Base-by-base conservation (phyloP, 257 asterid species). In the Leptodermis oblonga region DNA sequence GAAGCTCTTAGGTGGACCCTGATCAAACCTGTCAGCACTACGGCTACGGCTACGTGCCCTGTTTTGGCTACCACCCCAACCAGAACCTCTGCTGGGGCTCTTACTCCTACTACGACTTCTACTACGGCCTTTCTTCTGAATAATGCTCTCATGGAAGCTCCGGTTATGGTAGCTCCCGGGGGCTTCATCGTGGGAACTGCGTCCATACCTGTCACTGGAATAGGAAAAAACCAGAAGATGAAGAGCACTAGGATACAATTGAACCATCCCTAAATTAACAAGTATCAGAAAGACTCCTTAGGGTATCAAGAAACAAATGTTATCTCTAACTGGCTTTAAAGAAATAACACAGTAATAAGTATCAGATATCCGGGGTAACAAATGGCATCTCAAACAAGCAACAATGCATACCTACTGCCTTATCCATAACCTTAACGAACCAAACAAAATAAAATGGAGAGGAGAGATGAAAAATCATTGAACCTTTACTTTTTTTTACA, bases 21-120 rank as follows among this genome's bases (percentile, higher is more conserved):
- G 77, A 43, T 73, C 77, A 65, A 80, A 85, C 80, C 93, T 84
- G 59, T 86, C 92, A 6, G 80, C 42, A 62, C 95, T 90, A 34
- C 86, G 85, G 72, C 95, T 85, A 6, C 90, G 85, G 48, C 85
- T 82, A 22, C 77, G 64, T 43, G 70, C 76, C 71, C 62, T 79
- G 56, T 49, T 70, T 34, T 72, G 79, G 56, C 41, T 22, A 34
- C 80, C 82, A n/a, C 86, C 77, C 92, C 87, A 86, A 56, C 88
- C 83, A 0, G 86, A 79, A 61, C 63, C 80, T 70, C 75, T 66
- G 65, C 11, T 70, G 6, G 89, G 92, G 84, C 96, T 85, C 73
- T 90, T 82, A 75, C 88, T 85, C 48, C 85, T 42, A 67, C 85
- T 81, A 15, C 74, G 83, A 56, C 90, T 71, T 61, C 51, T 71